phyloP scores from a whole-genome alignment of 192 early-diverging fungal species.

The Coemansia sp. region DNA sequence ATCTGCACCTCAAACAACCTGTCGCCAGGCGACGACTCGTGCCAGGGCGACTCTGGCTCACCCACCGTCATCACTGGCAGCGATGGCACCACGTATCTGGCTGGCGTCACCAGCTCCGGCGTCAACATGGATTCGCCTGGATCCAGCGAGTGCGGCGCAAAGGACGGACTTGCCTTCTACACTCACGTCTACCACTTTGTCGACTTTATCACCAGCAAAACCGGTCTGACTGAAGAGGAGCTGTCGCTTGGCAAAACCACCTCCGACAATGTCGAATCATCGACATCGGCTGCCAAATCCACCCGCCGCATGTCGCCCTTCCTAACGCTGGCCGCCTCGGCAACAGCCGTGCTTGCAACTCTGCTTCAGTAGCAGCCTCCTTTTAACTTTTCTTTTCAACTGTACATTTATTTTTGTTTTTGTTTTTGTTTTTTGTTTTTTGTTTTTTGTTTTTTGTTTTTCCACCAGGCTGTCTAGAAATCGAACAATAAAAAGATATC shows the following conservation, averaged over 20 bases:
- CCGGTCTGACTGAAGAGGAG: background rate
- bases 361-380: no score
- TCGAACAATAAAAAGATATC: background rate
- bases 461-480: background rate
- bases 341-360: background rate
- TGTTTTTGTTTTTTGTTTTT: background rate
- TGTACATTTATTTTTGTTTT: background rate
- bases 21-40: conserved; percentile 52
- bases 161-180: conserved; percentile 44
- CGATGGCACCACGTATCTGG: conserved; percentile 20
- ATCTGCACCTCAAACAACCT: conserved; percentile 44
- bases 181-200: conserved; percentile 45
- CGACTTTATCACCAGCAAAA: conserved; percentile 28
- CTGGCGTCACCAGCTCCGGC: conserved; percentile 40
- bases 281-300: background rate
- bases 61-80: conserved; percentile 23
- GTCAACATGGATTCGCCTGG: conserved; percentile 29
- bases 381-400: background rate
- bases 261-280: background rate
- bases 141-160: conserved; percentile 28
- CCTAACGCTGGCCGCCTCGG: background rate
- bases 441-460: background rate
- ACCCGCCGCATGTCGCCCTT: background rate
- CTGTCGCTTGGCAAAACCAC: conserved; percentile 3
- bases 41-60: conserved; percentile 53